Conservation (phyloP, 345 rosid species). For the Gossypium raimondii region DNA sequence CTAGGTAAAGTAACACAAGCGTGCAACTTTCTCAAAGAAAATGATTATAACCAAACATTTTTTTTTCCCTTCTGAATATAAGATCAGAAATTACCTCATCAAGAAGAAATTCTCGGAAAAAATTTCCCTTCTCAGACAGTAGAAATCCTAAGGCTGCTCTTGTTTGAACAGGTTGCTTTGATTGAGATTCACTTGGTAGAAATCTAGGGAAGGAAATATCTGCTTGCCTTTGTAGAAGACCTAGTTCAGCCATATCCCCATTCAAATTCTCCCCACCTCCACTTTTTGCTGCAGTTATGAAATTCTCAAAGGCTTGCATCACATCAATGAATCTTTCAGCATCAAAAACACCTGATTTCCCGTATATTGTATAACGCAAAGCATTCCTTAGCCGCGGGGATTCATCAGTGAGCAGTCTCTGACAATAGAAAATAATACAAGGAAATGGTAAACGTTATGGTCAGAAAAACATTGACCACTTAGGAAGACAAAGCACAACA, state of each 20-base stretch:
- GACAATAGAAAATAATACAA: constrained; percentile 17
- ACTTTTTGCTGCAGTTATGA: constrained; percentile 94
- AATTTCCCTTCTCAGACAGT: constrained; percentile 81
- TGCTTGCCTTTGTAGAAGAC: constrained; percentile 49
- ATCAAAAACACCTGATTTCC: constrained; percentile 86
- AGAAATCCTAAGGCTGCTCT: constrained; percentile 87
- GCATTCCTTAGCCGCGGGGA: constrained; percentile 80
- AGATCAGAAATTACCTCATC: constrained; percentile 65
- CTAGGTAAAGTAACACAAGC: background rate
- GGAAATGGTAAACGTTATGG: background rate
- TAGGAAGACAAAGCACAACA: background rate
- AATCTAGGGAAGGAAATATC: constrained; percentile 34
- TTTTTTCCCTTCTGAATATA: background rate
- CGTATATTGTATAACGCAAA: constrained; percentile 88
- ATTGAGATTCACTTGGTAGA: constrained; percentile 36
- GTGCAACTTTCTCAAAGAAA: background rate
- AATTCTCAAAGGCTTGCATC: constrained; percentile 96
- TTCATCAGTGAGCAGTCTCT: constrained; percentile 93
- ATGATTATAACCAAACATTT: too few species aligned
- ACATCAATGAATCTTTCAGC: constrained; percentile 98
- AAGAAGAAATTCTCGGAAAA: constrained; percentile 88
- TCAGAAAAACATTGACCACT: background rate
- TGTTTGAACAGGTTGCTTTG: constrained; percentile 60
- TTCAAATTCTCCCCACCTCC: constrained; percentile 90
- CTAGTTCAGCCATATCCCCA: constrained; percentile 91